Conservation (phyloP, 1,284 basidiomycete species). For the Microbotryum intermedium region DNA sequence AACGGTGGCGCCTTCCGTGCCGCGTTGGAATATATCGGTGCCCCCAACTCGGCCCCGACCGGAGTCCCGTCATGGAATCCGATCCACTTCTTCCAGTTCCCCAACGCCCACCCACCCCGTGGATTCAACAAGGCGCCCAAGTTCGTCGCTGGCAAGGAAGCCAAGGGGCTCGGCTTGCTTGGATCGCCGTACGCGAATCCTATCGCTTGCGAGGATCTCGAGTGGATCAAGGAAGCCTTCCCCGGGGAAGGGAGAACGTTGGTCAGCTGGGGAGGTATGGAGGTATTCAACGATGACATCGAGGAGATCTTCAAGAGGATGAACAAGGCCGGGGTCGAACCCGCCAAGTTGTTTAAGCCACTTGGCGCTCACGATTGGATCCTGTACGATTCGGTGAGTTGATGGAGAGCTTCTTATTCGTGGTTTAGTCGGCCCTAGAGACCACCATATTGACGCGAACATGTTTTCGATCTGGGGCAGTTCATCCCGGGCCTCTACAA, state of each 20-base stretch:
- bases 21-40: constrained; percentile 24
- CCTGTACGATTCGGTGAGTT: constrained; percentile 7
- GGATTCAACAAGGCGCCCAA: neutral
- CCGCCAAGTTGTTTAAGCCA: constrained; percentile 1
- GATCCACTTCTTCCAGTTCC: constrained; percentile 3
- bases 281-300: constrained; percentile 19
- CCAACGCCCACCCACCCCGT: neutral
- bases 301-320: constrained; percentile 4
- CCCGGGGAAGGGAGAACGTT: constrained; percentile 13
- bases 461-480: neutral
- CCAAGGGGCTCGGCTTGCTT: constrained; percentile 13
- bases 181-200: constrained; percentile 21
- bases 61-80: constrained; percentile 7
- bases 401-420: too few species aligned
- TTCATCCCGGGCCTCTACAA: constrained; percentile 2
- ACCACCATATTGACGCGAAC: neutral
- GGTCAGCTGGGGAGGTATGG: constrained; percentile 19
- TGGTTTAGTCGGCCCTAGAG: neutral
- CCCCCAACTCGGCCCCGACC: neutral
- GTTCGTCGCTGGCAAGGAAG: neutral
- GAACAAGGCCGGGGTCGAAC: constrained; percentile 16
- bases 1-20: constrained; percentile 1
- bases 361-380: constrained; percentile 17
- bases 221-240: constrained; percentile 17
- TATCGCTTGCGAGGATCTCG: neutral